phyloP scores from a whole-genome alignment of 1,284 basidiomycete genomes.

The Cutaneotrichosporon sp. region DNA sequence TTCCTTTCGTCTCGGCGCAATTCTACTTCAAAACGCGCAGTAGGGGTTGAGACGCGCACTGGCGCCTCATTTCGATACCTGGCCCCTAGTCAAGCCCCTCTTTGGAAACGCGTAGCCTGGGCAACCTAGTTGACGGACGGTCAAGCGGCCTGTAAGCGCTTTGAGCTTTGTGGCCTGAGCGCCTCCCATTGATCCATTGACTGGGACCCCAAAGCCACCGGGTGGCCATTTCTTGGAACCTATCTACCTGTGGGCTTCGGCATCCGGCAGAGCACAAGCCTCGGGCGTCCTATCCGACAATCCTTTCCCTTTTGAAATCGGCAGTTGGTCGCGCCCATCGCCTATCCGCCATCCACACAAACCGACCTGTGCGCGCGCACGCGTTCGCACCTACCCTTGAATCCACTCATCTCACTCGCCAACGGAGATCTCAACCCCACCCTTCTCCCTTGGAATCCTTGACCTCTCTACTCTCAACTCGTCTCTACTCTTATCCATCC shows the following conservation, averaged over 20 bases:
- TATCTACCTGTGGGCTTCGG: no score
- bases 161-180: neutral
- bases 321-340: no score
- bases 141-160: neutral
- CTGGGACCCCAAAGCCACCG: no score
- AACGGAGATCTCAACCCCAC: neutral
- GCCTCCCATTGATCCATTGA: neutral
- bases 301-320: no score
- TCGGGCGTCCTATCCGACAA: no score
- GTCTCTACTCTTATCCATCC: neutral
- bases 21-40: neutral
- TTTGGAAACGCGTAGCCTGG: neutral
- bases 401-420: constrained; percentile 1
- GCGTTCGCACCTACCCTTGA: neutral
- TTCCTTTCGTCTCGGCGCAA: neutral
- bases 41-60: constrained; percentile 1
- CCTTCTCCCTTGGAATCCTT: neutral
- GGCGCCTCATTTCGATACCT: neutral
- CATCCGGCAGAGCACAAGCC: no score
- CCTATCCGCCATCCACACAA: neutral
- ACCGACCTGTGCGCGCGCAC: neutral
- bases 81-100: neutral
- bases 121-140: neutral
- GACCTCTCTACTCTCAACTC: neutral
- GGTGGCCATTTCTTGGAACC: no score